Conservation (phyloP, 495 filamentous ascomycete species). For the Xylaria telfairii region DNA sequence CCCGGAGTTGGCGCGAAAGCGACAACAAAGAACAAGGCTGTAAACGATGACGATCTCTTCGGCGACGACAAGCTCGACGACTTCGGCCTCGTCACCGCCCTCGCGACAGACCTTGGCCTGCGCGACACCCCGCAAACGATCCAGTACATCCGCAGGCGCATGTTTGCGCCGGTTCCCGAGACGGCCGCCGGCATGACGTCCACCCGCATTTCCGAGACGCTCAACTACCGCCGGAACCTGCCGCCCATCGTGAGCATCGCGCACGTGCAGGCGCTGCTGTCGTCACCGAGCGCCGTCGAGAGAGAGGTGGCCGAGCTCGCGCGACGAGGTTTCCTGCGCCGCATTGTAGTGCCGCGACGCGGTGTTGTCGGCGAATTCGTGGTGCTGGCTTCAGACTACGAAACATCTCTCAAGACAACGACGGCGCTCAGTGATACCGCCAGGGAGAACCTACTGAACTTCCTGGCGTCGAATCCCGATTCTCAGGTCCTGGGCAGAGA, state of each 20-base stretch:
- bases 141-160: conserved; percentile 62
- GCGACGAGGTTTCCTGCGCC: conserved; percentile 64
- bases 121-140: conserved; percentile 71
- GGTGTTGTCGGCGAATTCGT: conserved; percentile 74
- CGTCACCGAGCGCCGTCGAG: conserved; percentile 73
- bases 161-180: conserved; percentile 74
- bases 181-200: conserved; percentile 73
- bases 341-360: conserved; percentile 69
- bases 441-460: conserved; percentile 63
- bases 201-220: conserved; percentile 69
- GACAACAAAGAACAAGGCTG: conserved; percentile 40
- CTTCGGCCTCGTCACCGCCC: conserved; percentile 56
- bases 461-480: conserved; percentile 62
- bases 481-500: conserved; percentile 55
- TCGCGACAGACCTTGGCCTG: conserved; percentile 59
- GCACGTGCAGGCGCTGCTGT: conserved; percentile 72
- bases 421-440: conserved; percentile 52
- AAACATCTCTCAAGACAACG: conserved; percentile 57
- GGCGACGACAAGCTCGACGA: conserved; percentile 62
- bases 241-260: conserved; percentile 74
- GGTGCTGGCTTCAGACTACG: conserved; percentile 68
- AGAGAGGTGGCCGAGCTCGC: conserved; percentile 72
- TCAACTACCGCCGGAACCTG: conserved; percentile 69
- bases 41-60: conserved; percentile 48
- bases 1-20: conserved; percentile 42